phyloP scores from a whole-genome alignment of 176 grass and related monocot species.

The Bonia amplexicaulis region DNA sequence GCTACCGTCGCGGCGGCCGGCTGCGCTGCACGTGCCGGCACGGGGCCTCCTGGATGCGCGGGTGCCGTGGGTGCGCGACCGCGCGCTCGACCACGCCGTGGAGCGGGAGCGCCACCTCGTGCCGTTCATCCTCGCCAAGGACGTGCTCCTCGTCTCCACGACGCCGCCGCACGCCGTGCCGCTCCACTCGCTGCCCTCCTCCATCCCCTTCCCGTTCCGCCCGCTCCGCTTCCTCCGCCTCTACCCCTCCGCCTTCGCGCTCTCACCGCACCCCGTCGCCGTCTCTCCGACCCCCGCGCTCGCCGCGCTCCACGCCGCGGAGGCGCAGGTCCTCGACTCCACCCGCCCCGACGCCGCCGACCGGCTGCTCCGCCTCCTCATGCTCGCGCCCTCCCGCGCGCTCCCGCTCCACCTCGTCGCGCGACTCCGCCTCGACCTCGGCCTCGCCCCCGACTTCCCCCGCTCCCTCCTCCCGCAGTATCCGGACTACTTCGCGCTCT shows the following conservation, averaged over 20 bases:
- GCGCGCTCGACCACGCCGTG: constrained; percentile 81
- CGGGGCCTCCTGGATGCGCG: constrained; percentile 50
- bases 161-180: constrained; percentile 51
- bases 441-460: constrained; percentile 65
- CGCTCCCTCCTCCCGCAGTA: constrained; percentile 63
- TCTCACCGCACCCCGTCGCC: constrained; percentile 42
- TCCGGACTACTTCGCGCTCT: constrained; percentile 80
- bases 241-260: constrained; percentile 64
- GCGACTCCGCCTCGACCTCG: constrained; percentile 70
- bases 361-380: constrained; percentile 77
- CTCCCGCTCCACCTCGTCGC: constrained; percentile 65
- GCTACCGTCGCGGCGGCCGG: background rate
- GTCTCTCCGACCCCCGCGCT: constrained; percentile 56
- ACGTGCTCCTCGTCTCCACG: constrained; percentile 56
- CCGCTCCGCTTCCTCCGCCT: constrained; percentile 71
- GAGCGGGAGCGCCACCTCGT: constrained; percentile 82
- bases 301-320: constrained; percentile 54
- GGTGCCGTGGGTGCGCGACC: constrained; percentile 60
- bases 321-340: constrained; percentile 39
- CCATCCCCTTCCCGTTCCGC: constrained; percentile 67
- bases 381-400: constrained; percentile 55
- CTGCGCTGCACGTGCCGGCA: constrained; percentile 23
- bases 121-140: constrained; percentile 78
- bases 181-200: constrained; percentile 56
- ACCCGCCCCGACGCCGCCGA: constrained; percentile 48